Evolutionary conservation across 257 asterid genomes (phyloP).

Genomic region (Jaltomata sinuosa): DNA sequence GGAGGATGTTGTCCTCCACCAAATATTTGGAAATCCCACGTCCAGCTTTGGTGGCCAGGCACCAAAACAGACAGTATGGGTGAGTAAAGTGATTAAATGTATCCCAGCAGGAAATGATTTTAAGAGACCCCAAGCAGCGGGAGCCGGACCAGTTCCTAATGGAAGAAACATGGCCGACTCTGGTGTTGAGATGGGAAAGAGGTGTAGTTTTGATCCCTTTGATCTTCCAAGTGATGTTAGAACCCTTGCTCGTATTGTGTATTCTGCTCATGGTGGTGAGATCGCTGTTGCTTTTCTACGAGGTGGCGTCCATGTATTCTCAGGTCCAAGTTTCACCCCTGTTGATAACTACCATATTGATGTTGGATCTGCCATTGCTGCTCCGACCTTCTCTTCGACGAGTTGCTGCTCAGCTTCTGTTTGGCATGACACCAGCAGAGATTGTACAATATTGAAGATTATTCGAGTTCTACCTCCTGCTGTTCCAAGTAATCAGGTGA

Average conservation of each 20-base stretch:
- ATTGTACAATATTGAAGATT: constrained; percentile 76
- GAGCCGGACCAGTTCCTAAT: constrained; percentile 30
- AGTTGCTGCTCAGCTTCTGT: constrained; percentile 99
- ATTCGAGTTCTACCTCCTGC: constrained; percentile 94
- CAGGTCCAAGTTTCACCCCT: constrained; percentile 67
- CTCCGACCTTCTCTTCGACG: constrained; percentile 96
- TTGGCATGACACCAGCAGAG: constrained; percentile 84
- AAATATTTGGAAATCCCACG: constrained; percentile 84
- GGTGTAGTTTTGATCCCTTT: constrained; percentile 89
- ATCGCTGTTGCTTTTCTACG: constrained; percentile 91
- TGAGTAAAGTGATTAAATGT: constrained; percentile 88
- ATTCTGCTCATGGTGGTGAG: constrained; percentile 99
- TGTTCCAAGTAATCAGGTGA: constrained; percentile 59
- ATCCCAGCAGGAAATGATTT: constrained; percentile 70
- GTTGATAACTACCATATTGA: constrained; percentile 76
- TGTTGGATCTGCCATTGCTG: constrained; percentile 91
- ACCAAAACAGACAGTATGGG: constrained; percentile 99
- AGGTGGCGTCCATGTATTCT: constrained; percentile 80
- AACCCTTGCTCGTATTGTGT: constrained; percentile 92
- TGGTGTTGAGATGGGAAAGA: constrained; percentile 42
- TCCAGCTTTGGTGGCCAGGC: constrained; percentile 78
- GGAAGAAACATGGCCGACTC: constrained; percentile 49
- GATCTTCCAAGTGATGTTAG: constrained; percentile 96
- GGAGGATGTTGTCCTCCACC: constrained; percentile 96
- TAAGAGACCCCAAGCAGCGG: constrained; percentile 39